These are phyloP conservation scores for Aechmea fasciata DNA, from an alignment of 176 grass and related monocot genomes.

Conservation along the genomic window DNA sequence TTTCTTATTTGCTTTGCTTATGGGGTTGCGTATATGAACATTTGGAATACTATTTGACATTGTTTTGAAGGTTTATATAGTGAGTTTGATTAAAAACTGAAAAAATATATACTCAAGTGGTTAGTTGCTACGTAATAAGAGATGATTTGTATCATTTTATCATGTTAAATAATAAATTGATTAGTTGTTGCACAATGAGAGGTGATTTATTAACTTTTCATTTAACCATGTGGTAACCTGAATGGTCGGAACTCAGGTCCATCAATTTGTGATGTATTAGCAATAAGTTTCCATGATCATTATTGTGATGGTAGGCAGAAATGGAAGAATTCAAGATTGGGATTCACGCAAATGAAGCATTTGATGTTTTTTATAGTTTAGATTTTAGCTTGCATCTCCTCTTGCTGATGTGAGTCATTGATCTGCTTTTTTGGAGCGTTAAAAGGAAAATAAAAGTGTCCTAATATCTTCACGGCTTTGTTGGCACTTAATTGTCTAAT, in stretches of 20 bases:
- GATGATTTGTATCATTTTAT: too few species aligned
- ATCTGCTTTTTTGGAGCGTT: background rate
- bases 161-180: background rate
- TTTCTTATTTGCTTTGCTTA: background rate
- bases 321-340: background rate
- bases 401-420: background rate
- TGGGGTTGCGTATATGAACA: background rate
- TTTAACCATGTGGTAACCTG: background rate
- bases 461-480: background rate
- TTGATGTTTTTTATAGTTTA: background rate
- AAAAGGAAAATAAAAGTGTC: background rate
- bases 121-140: too few species aligned
- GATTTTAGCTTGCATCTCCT: background rate
- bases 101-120: too few species aligned
- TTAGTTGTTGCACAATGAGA: background rate
- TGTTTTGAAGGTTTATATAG: background rate
- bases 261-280: slow-evolving; percentile 2
- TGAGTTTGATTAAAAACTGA: too few species aligned
- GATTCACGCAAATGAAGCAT: background rate
- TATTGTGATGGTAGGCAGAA: background rate
- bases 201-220: background rate
- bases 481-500: background rate
- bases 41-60: background rate
- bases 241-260: background rate
- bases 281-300: background rate